These are phyloP conservation scores for Metschnikowia matae DNA, from an alignment of 805 yeast species.

Conservation along the genomic window DNA sequence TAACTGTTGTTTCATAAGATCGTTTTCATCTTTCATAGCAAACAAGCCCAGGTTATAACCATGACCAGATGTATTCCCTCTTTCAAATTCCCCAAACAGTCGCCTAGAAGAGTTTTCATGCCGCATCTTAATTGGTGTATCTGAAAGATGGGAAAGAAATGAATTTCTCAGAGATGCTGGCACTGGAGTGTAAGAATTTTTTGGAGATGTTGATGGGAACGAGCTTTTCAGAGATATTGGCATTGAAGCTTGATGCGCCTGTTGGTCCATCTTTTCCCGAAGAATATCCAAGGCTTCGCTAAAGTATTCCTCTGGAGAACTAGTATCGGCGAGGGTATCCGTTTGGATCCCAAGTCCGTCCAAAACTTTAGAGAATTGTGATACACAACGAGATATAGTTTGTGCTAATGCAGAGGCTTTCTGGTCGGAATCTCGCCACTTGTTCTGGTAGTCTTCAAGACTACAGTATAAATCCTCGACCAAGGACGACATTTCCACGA, in stretches of 20 bases:
- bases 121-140: not conserved
- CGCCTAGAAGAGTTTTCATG: not conserved
- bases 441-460: constrained; percentile 32
- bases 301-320: constrained; percentile 3
- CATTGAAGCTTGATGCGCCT: not conserved
- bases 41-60: not conserved
- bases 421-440: constrained; percentile 23
- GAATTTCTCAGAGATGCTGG: not conserved
- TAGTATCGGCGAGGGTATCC: not conserved
- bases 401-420: constrained; percentile 6
- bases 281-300: constrained; percentile 3
- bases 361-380: constrained; percentile 21
- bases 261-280: not conserved
- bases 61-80: not conserved
- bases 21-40: not conserved
- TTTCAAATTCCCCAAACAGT: not conserved
- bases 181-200: not conserved
- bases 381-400: constrained; percentile 4
- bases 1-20: not conserved
- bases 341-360: constrained; percentile 12
- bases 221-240: not conserved
- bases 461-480: constrained; percentile 37
- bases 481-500: constrained; percentile 32
- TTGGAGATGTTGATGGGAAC: not conserved
- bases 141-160: not conserved